A percentile compares a stretch with the other conserved stretches of the same genome.
Evolutionary conservation across 805 yeast genomes (phyloP).

Genomic region (Babjeviella inositovora): DNA sequence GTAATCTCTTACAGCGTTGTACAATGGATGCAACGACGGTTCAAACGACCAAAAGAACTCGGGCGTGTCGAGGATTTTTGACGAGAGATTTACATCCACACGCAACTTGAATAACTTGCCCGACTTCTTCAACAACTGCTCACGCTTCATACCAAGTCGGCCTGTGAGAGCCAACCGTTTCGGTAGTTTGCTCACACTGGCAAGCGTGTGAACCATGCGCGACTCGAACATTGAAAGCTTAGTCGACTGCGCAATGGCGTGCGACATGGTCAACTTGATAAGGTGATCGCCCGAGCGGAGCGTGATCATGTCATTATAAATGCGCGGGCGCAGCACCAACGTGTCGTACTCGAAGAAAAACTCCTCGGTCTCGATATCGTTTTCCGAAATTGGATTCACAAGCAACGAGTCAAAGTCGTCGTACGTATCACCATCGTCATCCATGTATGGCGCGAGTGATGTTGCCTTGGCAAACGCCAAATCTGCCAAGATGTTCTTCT

Average conservation of each 20-base stretch:
- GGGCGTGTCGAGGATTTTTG: slow-evolving; percentile 87
- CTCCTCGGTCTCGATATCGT: slow-evolving; percentile 87
- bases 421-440: slow-evolving; percentile 13
- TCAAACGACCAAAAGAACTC: slow-evolving; percentile 91
- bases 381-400: slow-evolving; percentile 65
- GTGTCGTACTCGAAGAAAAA: slow-evolving; percentile 54
- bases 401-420: slow-evolving; percentile 22
- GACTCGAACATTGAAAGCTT: slow-evolving; percentile 85
- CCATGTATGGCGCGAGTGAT: slow-evolving; percentile 3
- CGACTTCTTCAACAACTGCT: slow-evolving; percentile 73
- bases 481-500: slow-evolving; percentile 86
- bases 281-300: slow-evolving; percentile 83
- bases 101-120: slow-evolving; percentile 82
- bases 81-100: slow-evolving; percentile 84
- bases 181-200: slow-evolving; percentile 79
- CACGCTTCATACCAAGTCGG: slow-evolving; percentile 65
- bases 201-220: slow-evolving; percentile 70
- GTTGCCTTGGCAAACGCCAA: slow-evolving; percentile 43
- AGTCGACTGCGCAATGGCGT: slow-evolving; percentile 94
- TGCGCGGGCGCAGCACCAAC: slow-evolving; percentile 49
- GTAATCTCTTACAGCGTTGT: slow-evolving; percentile 79
- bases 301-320: slow-evolving; percentile 89
- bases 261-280: slow-evolving; percentile 84
- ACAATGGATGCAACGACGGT: slow-evolving; percentile 88
- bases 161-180: slow-evolving; percentile 86